These are phyloP conservation scores for Oryza nivara DNA, from an alignment of 176 grass and related monocot genomes.

Conservation along the genomic window DNA sequence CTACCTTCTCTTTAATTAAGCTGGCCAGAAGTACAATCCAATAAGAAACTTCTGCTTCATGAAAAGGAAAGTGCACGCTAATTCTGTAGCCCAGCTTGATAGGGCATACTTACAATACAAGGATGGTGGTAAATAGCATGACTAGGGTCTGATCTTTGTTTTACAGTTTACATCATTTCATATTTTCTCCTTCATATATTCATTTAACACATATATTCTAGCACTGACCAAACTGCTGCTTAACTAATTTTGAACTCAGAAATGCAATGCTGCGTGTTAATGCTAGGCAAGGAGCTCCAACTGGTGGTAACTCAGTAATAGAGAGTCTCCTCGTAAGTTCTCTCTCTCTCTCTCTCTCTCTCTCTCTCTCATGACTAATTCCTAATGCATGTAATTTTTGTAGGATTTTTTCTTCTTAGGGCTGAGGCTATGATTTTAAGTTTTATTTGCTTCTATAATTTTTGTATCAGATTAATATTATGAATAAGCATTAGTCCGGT, in stretches of 20 bases:
- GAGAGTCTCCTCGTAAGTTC: slow-evolving; percentile 79
- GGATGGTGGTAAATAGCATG: background rate
- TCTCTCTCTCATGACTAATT: slow-evolving; percentile 30
- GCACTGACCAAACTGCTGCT: slow-evolving; percentile 25
- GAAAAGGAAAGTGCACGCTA: background rate
- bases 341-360: background rate
- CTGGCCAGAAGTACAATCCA: slow-evolving; percentile 17
- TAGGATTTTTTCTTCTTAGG: background rate
- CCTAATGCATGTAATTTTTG: slow-evolving; percentile 20
- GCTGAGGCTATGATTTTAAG: slow-evolving; percentile 19
- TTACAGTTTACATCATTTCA: background rate
- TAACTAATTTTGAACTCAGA: slow-evolving; percentile 55
- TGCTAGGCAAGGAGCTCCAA: slow-evolving; percentile 94
- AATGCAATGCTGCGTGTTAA: slow-evolving; percentile 94
- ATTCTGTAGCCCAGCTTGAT: background rate
- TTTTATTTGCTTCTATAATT: slow-evolving; percentile 25
- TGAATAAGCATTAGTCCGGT: slow-evolving; percentile 26
- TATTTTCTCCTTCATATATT: slow-evolving; percentile 17
- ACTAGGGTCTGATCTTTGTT: slow-evolving; percentile 5
- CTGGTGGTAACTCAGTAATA: slow-evolving; percentile 75
- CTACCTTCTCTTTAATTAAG: slow-evolving; percentile 5
- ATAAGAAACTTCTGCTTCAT: slow-evolving; percentile 1
- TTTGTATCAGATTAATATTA: slow-evolving; percentile 10
- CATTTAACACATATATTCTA: slow-evolving; percentile 32
- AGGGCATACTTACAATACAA: slow-evolving; percentile 14